Evolutionary conservation across 129 eudicot genomes (phyloP).

Genomic region (Gnaphalium uliginosum): DNA sequence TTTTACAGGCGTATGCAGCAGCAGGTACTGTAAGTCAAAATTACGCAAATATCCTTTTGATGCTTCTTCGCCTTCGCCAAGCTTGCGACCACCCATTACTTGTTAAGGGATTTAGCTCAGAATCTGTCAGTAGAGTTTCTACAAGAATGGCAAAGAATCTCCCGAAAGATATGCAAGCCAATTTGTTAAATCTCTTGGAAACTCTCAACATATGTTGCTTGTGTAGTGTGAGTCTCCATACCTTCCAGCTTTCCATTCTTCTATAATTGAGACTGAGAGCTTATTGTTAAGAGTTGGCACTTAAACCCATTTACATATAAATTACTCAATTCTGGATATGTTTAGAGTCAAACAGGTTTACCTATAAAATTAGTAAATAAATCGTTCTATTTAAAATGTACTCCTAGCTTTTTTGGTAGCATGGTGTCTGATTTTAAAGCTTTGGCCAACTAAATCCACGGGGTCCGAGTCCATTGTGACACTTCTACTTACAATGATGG

Average conservation of each 20-base stretch:
- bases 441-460: background rate
- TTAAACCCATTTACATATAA: too few species aligned
- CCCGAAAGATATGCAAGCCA: slow-evolving; percentile 51
- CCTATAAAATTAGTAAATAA: background rate
- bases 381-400: background rate
- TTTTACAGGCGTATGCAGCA: slow-evolving; percentile 85
- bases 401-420: background rate
- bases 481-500: background rate
- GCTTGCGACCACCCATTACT: slow-evolving; percentile 97
- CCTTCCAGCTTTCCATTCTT: slow-evolving; percentile 9
- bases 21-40: slow-evolving; percentile 92
- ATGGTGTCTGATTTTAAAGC: background rate
- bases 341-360: background rate
- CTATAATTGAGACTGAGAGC: slow-evolving; percentile 10
- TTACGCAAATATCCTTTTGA: slow-evolving; percentile 83
- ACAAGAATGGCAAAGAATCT: slow-evolving; percentile 58
- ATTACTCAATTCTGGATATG: background rate
- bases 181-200: slow-evolving; percentile 58
- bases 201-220: slow-evolving; percentile 57
- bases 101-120: slow-evolving; percentile 69
- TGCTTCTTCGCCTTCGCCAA: slow-evolving; percentile 98
- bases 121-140: slow-evolving; percentile 58
- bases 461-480: background rate
- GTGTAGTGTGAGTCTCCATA: slow-evolving; percentile 60
- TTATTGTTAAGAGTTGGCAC: background rate